Evolutionary conservation across 2,329 filamentous ascomycete species (phyloP), one percentile per base, ranked within the genome.

Genomic region (Nectriaceae sp.): DNA sequence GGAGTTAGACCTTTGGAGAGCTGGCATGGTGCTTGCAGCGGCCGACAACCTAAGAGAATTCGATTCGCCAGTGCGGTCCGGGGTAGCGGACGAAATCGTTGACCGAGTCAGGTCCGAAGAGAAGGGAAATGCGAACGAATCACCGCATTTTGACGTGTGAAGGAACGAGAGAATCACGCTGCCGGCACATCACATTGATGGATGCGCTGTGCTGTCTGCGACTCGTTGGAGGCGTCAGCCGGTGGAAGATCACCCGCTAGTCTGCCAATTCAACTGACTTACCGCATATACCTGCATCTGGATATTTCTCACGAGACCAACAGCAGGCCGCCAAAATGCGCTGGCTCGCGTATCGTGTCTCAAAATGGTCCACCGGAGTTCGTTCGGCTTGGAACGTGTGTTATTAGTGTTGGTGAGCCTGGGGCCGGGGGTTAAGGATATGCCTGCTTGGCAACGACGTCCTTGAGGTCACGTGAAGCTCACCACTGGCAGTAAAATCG

Each of bases 1-100:
- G 37, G 78, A 82, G 49, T 73, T 72, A 42, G 68, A 70, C 55
- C 75, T 71, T 36, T 70, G 65, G 44, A 80, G 66, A 40, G 65
- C 60, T 46, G 74, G 67, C 73, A 75, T 75, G 48, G 53, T 52
- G 61, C 35, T 50, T 57, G 58, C 46, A 43, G 55, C 40, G 43
- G 44, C 35, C 35, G 33, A n/a, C 8, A 5, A n/a, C 8, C 8
- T 10, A 6, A n/a, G 6, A 18, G 11, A 18, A 6, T 18, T 36
- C 11, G 33, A 18, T n/a, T 16, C 8, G 16, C 33, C 6, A 36
- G n/a, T n/a, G 5, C 16, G 5, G 6, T 18, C 33, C 16, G 33
- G 26, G 26, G 26, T 15, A 15, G 26, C 15, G 26, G 26, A 8
- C 15, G 26, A 31, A 31, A 15, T 31, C 26, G 26, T 31, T 31